Evolutionary conservation across 2,329 filamentous ascomycete genomes (phyloP), one percentile per base, ranked within the genome.

Genomic region (Sarocladiaceae sp.): DNA sequence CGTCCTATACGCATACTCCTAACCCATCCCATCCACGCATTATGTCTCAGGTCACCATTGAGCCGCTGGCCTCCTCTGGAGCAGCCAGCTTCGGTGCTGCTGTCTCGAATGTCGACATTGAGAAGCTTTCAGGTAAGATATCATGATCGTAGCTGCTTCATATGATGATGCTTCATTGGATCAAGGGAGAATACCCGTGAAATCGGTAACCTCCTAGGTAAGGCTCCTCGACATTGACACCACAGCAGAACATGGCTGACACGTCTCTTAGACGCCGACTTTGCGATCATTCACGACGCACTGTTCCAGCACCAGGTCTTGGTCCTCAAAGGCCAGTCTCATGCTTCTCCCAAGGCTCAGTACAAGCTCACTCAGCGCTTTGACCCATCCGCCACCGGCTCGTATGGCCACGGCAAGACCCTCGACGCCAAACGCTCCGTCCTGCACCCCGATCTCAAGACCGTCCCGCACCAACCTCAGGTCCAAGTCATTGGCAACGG

Each of bases 401-500:
- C 73, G 12, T 90, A 90, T 61, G 85, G 85, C 13, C 85, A 89
- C 58, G 85, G 84, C 57, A 86, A 84, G 63, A 85, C 83, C 0
- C 68, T 87, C 39, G 83, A 88, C 53, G 67, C 67, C 20, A 73
- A 74, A 59, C 74, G 72, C 41, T 76, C 70, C 45, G 80, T 90
- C 54, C 72, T 90, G 15, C 84, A 89, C 57, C 85, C 85, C 0
- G 86, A 90, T 53, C 71, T 90, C 15, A 88, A 89, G 67, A 89
- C 85, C 0, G 78, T 90, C 33, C 85, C 85, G 0, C 81, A 87
- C 53, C 85, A 90, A 59, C 83, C 85, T 0, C 84, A 90, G 50
- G 62, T 64, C 1, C 85, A 90, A 56, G 80, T 89, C 45, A 89
- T 90, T 48, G 85, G 85, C 32, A 88, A 90, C 55, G 85, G 86